A percentile compares a stretch with the other conserved stretches of the same genome.
Conservation (phyloP, 345 rosid species). For the Salix brachista region DNA sequence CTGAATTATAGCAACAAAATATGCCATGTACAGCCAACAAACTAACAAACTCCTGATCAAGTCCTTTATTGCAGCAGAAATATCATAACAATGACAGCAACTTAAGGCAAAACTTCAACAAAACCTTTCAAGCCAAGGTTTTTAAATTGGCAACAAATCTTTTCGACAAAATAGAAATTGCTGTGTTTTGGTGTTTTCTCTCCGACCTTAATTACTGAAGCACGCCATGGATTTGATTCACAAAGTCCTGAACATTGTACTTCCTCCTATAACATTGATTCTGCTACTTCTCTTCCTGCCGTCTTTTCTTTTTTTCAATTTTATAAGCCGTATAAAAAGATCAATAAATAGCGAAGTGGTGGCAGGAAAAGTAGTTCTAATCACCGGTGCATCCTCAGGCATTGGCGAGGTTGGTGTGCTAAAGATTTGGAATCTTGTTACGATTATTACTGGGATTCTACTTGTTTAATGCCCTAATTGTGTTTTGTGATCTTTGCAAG, state of each 20-base stretch:
- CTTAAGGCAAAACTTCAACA: no score
- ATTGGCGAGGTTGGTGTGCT: conserved; percentile 47
- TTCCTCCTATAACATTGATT: neutral
- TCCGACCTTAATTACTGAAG: neutral
- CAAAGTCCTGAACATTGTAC: neutral
- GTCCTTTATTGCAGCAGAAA: no score
- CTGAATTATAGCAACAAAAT: no score
- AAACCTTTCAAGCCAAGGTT: neutral
- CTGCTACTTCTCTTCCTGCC: conserved; percentile 29
- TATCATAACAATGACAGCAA: no score
- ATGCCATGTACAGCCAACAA: no score
- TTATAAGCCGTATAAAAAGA: conserved; percentile 27
- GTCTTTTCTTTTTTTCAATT: conserved; percentile 36
- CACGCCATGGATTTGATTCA: neutral
- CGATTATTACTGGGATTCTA: neutral
- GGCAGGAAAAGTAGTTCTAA: conserved; percentile 52
- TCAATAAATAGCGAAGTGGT: conserved; percentile 40
- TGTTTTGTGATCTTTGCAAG: conserved; percentile 7
- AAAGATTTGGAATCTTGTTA: neutral
- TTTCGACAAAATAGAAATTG: neutral
- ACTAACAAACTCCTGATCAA: no score
- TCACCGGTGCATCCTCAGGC: conserved; percentile 69
- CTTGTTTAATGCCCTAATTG: neutral
- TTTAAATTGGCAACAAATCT: neutral
- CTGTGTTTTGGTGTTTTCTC: neutral